Conservation (phyloP, 2,329 filamentous ascomycete species). For the Pyricularia sp. region DNA sequence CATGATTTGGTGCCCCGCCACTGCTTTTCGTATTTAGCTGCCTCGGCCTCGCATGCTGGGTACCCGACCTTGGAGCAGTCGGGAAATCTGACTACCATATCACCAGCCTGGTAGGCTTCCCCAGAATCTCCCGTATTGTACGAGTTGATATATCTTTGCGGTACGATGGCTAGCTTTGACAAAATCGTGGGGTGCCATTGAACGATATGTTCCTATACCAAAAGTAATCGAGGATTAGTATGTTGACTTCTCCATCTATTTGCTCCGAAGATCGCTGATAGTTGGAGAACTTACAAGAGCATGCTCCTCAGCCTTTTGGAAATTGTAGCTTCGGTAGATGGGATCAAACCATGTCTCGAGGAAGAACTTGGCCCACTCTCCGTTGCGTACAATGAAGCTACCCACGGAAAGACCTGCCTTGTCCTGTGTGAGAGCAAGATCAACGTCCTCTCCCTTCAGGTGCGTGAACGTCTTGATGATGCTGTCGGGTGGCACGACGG, state of each 20-base stretch:
- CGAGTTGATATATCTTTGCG: constrained; percentile 73
- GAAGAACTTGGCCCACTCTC: constrained; percentile 88
- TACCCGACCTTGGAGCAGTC: constrained; percentile 54
- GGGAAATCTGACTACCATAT: constrained; percentile 72
- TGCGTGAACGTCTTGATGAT: constrained; percentile 92
- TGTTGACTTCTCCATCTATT: background rate
- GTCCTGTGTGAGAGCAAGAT: constrained; percentile 80
- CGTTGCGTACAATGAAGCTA: constrained; percentile 72
- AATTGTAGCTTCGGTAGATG: constrained; percentile 88
- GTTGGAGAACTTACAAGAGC: constrained; percentile 56
- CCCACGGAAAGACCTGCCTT: constrained; percentile 64
- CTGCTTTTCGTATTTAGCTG: constrained; percentile 40
- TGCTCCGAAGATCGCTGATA: background rate
- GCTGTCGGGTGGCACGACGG: constrained; percentile 89
- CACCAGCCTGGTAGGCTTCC: constrained; percentile 68
- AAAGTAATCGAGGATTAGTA: background rate
- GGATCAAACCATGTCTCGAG: constrained; percentile 95
- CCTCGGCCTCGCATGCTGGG: constrained; percentile 63
- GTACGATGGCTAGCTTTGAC: constrained; percentile 80
- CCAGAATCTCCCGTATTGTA: constrained; percentile 54
- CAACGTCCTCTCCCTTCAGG: constrained; percentile 66
- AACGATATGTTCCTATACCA: constrained; percentile 67
- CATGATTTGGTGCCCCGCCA: constrained; percentile 27
- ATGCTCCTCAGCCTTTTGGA: constrained; percentile 88
- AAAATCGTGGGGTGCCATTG: constrained; percentile 98